phyloP scores from a whole-genome alignment of 1,284 basidiomycete genomes.

The Sphagnurus paluster region DNA sequence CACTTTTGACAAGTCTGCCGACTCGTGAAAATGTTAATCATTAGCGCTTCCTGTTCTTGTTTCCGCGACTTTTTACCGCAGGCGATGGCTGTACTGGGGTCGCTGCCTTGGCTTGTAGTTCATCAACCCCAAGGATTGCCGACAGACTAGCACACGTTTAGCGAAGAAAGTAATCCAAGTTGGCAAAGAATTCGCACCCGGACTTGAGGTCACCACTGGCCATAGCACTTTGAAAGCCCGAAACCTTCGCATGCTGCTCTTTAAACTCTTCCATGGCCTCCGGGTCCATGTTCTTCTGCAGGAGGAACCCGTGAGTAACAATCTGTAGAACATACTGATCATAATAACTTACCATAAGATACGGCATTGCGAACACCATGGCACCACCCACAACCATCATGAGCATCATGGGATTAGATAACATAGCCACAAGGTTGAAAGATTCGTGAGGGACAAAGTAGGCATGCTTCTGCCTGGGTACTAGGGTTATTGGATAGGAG shows the following conservation, averaged over 20 bases:
- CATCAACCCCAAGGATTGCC: slow-evolving; percentile 19
- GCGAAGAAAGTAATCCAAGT: slow-evolving; percentile 5
- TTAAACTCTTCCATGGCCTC: slow-evolving; percentile 73
- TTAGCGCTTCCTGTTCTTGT: slow-evolving; percentile 20
- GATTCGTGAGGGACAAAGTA: slow-evolving; percentile 72
- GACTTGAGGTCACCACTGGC: slow-evolving; percentile 58
- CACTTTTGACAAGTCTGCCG: too few species aligned
- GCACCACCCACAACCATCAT: slow-evolving; percentile 73
- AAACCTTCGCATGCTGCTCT: slow-evolving; percentile 64
- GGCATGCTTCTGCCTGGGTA: slow-evolving; percentile 51
- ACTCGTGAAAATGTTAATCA: too few species aligned
- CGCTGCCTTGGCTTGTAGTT: slow-evolving; percentile 3
- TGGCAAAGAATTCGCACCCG: slow-evolving; percentile 37
- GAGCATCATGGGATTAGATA: slow-evolving; percentile 87
- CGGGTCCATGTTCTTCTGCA: slow-evolving; percentile 78
- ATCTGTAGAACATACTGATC: slow-evolving; percentile 3
- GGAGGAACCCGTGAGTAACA: slow-evolving; percentile 1
- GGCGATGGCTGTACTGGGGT: slow-evolving; percentile 2
- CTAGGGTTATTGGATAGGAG: slow-evolving; percentile 63
- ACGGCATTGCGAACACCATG: slow-evolving; percentile 80
- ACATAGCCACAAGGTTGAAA: slow-evolving; percentile 77
- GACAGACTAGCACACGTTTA: slow-evolving; percentile 36
- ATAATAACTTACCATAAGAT: slow-evolving; percentile 61
- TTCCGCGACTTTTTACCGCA: slow-evolving; percentile 15
- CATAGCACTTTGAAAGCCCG: slow-evolving; percentile 57